Base-by-base conservation (phyloP, 257 asterid genomes). In the Solanum ossicruentum region DNA sequence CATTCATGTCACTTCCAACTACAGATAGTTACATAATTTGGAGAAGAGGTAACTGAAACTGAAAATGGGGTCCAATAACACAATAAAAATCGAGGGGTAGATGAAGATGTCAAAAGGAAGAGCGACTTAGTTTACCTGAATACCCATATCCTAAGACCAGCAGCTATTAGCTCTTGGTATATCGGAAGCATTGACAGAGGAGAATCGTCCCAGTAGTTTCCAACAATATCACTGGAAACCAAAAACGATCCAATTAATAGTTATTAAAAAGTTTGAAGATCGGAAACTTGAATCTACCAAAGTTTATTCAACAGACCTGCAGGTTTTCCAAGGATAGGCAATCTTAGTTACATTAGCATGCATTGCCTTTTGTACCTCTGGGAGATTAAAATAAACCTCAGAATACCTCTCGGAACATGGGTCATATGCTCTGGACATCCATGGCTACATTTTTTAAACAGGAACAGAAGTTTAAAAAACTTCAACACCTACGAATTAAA, bases 131-230 rank as follows among this genome's bases (percentile, higher is more conserved):
- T 13, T 18, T 87, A 97, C 99, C 99, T 97, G 86, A 89, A 95
- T 66, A 97, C 99, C 99, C 99, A 97, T 82, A 95, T 93, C 90
- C 95, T 88, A 84, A 94, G 69, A 80, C 99, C 98, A 60, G 95
- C 96, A n/a, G 93, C 91, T 60, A 94, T 94, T 28, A 97, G 88
- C 89, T 95, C 98, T 84, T 93, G 89, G 89, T 97, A 97, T 83
- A 95, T 92, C 0, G 99, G 99, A 88, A 97, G 99, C 96, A 95
- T 88, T 85, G 99, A 94, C 15, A 88, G 81, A 79, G 99, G 99
- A 84, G 99, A 89, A 90, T 97, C 99, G 3, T 89, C 90, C 99
- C 99, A 97, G 86, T 92, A 85, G 85, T 89, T 66, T 69, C 98
- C 98, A 26, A 97, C 96, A 55, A 90, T 58, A 81, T 95, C 97